phyloP scores from a whole-genome alignment of 768 basidiomycete genomes.

The Collybia mongolica region DNA sequence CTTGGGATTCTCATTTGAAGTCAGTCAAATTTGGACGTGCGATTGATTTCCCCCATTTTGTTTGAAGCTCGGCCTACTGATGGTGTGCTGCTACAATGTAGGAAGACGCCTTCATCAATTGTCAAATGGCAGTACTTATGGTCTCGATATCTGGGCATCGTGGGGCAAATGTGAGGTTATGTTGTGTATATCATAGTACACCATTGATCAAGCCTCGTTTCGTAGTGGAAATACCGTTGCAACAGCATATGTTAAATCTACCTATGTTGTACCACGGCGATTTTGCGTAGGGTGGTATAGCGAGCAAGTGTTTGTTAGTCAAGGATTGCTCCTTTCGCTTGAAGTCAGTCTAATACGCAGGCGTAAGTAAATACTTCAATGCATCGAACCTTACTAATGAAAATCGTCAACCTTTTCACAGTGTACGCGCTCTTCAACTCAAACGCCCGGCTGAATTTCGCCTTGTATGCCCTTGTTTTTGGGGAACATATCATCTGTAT shows the following conservation, averaged over 20 bases:
- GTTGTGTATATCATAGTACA: too few species aligned
- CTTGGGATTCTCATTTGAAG: not conserved
- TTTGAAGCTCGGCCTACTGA: too few species aligned
- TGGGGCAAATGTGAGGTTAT: not conserved
- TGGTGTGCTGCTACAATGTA: not conserved
- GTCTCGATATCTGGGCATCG: not conserved
- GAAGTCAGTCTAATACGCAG: not conserved
- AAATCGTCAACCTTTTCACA: too few species aligned
- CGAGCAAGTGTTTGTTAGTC: not conserved
- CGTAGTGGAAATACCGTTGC: too few species aligned
- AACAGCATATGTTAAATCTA: not conserved
- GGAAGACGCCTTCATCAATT: not conserved
- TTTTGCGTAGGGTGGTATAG: not conserved
- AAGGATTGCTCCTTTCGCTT: not conserved
- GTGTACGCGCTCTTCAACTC: too few species aligned
- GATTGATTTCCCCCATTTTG: not conserved
- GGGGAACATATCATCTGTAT: too few species aligned
- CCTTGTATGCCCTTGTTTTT: too few species aligned
- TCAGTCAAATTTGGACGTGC: not conserved
- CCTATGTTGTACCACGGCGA: not conserved
- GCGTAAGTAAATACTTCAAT: not conserved
- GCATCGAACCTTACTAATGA: too few species aligned
- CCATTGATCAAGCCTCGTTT: too few species aligned
- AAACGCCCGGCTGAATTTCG: too few species aligned
- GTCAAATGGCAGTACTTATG: not conserved